Base-by-base conservation (phyloP, 805 yeast species). In the Kodamaea leandrae region DNA sequence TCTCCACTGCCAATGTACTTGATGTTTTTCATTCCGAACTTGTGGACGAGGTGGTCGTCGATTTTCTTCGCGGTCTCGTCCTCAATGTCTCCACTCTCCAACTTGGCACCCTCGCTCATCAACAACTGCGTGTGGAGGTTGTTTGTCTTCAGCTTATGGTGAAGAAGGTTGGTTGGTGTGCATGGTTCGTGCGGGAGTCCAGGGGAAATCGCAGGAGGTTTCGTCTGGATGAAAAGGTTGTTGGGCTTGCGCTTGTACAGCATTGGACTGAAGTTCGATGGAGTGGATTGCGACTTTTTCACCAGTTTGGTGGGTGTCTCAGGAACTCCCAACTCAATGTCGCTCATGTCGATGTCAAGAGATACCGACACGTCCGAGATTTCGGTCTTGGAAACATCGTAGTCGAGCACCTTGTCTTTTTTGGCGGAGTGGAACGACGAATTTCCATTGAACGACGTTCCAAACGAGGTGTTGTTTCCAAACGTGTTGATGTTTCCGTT, bases 1-100 rank as follows among this genome's bases (percentile, higher is more conserved):
- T 88, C 96, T 17, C 99, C 98, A 25, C 76, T 69, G 2, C 96
- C 96, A 16, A 91, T 66, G 33, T 82, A 64, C 32, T 74, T 72
- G 32, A 91, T 90, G 47, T 83, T 80, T 16, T 58, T 54, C 46
- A 52, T 49, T 2, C 82, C 83, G 60, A 80, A 80, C 50, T 71
- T 68, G 25, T 67, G 61, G 19, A 63, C 57, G 42, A 80, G 64
- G 42, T 67, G 73, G 21, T 71, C 71, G 50, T 74, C 78, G n/a
- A 57, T 54, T 40, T 39, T 35, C 26, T 32, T 28, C 16, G 40
- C 13, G 3, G 34, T 35, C 18, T 40, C 36, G 18, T 36, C 36
- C 20, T 27, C 36, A 13, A 9, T 13, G 4, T 30, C 37, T 12
- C 16, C 33, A 12, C 20, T 36, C 14, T 27, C 34, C 13, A 34